phyloP scores from a whole-genome alignment of 139 green algal genomes.

The Volvox reticuliferus region DNA sequence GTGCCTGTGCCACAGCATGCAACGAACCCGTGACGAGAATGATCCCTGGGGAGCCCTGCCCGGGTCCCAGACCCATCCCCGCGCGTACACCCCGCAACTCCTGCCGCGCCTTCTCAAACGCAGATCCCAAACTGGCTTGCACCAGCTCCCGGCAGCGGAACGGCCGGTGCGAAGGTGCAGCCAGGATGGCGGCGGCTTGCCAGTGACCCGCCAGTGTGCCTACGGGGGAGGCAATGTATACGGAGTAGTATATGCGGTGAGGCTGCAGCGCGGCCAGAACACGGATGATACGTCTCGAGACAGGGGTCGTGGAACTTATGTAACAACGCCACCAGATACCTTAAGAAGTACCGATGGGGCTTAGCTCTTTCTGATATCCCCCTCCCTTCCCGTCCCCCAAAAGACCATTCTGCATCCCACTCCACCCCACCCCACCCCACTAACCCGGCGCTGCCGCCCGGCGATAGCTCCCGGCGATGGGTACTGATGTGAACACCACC shows the following conservation, averaged over 20 bases:
- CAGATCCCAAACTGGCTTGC: conserved; percentile 73
- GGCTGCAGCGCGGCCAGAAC: no score
- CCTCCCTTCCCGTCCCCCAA: not conserved
- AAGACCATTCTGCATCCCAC: not conserved
- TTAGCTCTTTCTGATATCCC: not conserved
- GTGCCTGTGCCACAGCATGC: conserved; percentile 74
- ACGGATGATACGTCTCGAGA: no score
- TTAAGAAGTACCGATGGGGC: no score
- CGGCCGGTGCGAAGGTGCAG: not conserved
- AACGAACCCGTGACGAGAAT: conserved; percentile 82
- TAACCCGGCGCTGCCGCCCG: conserved; percentile 68
- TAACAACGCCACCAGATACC: no score
- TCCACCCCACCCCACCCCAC: not conserved
- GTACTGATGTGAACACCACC: conserved; percentile 78
- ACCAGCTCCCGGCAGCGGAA: conserved; percentile 76
- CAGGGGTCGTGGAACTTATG: no score
- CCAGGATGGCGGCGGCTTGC: conserved; percentile 71
- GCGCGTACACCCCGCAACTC: conserved; percentile 78
- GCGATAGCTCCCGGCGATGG: conserved; percentile 72
- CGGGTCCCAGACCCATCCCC: not conserved
- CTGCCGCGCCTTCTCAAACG: conserved; percentile 67
- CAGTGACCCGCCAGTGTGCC: conserved; percentile 72
- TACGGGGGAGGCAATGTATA: conserved; percentile 2
- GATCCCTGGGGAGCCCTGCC: conserved; percentile 44
- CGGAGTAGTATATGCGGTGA: no score